Base-by-base conservation (phyloP, 1,139 yeast genomes). In the Entelexis sorbosivorans region DNA sequence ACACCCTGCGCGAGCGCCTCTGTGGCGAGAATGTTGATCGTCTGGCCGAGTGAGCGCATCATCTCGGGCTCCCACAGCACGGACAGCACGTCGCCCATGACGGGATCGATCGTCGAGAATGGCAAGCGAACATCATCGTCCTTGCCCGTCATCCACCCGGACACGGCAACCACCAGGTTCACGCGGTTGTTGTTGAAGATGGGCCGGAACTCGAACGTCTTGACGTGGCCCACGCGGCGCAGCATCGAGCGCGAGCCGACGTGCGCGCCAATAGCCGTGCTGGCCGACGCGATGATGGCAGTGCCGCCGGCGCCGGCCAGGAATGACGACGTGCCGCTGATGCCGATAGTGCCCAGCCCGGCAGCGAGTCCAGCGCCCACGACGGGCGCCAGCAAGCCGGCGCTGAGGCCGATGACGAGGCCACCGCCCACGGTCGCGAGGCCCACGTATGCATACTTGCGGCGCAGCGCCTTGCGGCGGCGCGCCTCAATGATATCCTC, bases 361-460 rank as follows among this genome's bases (percentile, higher is more conserved):
- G 98, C 97, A 2, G 98, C 98, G 28, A 93, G 65, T 60, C 99
- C 98, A 1, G 97, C 97, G 44, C 98, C 98, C 62, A 93, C 93
- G 5, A 93, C 95, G 0, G 99, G 99, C 0, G 98, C 98, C 48
- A 93, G 71, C 46, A 93, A 69, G 2, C 99, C 99, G 14, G 96
- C 97, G 52, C 96, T 86, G 31, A 93, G 72, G 1, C 98, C 98
- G 54, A 93, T 78, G 1, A 94, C 95, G 31, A 93, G 72, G 0
- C 96, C 89, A 1, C 99, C 99, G 16, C 98, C 97, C n/a, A 89
- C 74, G 3, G 97, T 91, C 0, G 98, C 99, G 52, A 93, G 70
- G 0, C 98, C 98, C 58, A 93, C 87, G 63, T 86, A 87, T 53
- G 89, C 83, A 65, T 86, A 71, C 61, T 91, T 81, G 62, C 75